phyloP scores from a whole-genome alignment of 768 basidiomycete species.

The Coprinellus micaceus region DNA sequence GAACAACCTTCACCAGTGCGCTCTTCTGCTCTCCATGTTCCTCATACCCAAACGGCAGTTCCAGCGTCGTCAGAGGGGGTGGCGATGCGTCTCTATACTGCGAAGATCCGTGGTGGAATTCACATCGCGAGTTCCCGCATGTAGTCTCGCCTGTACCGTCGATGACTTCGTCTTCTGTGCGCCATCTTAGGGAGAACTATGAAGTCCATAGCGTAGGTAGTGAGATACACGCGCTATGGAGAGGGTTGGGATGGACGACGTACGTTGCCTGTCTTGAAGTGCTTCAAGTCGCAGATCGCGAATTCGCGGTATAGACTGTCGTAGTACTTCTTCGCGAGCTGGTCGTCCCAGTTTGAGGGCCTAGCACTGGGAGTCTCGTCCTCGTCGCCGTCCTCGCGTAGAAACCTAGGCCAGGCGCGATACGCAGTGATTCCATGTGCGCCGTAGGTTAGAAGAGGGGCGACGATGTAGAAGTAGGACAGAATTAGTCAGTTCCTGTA shows the following conservation, averaged over 20 bases:
- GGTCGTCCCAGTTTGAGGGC: slow-evolving; percentile 95
- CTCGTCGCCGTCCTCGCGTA: slow-evolving; percentile 62
- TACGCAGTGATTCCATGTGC: background rate
- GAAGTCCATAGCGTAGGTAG: background rate
- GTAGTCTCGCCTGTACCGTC: slow-evolving; percentile 81
- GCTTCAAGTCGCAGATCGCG: slow-evolving; percentile 89
- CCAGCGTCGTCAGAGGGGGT: slow-evolving; percentile 63
- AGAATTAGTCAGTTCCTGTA: background rate
- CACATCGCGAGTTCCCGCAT: slow-evolving; percentile 87
- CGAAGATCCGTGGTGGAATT: slow-evolving; percentile 45
- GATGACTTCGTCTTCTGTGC: slow-evolving; percentile 88
- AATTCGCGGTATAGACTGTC: slow-evolving; percentile 86
- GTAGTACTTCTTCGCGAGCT: slow-evolving; percentile 87
- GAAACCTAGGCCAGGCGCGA: slow-evolving; percentile 49
- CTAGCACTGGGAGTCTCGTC: slow-evolving; percentile 19
- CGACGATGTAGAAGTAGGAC: background rate
- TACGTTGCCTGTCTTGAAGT: slow-evolving; percentile 90
- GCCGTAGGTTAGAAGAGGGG: background rate
- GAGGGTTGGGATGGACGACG: slow-evolving; percentile 20
- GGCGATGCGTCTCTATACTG: slow-evolving; percentile 13
- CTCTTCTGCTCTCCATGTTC: slow-evolving; percentile 74
- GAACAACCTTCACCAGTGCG: slow-evolving; percentile 86
- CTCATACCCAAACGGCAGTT: slow-evolving; percentile 85
- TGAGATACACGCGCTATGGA: background rate
- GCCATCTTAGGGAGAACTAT: slow-evolving; percentile 89